Evolutionary conservation across 2,329 filamentous ascomycete genomes (phyloP), one percentile per base, ranked within the genome.

Genomic region (Tolypocladium tropicale): DNA sequence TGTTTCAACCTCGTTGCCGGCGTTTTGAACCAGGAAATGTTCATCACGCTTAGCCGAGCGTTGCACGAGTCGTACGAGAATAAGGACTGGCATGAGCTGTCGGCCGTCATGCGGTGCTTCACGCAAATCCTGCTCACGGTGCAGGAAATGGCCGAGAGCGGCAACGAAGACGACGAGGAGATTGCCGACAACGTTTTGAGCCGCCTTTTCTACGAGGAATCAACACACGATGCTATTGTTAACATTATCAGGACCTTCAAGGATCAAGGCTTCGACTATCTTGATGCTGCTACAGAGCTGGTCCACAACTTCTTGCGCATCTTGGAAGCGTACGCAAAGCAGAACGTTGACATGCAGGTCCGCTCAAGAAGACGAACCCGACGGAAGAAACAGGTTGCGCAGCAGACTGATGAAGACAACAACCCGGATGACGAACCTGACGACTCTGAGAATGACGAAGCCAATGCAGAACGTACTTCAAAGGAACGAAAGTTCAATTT

Each of bases 201-300:
- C 64, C 89, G 93, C 59, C 90, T 99, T n/a, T 99, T 99, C 70
- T 99, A 99, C 72, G 94, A 99, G 71, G 91, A 97, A 67, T 83
- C 89, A 0, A 96, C 92, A 0, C 92, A 99, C 65, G 93, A 99
- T 59, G 81, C 89, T 28, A 82, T 99, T 53, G 81, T 93, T 33
- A 82, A 85, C 57, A 88, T 96, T 54, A 78, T 93, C 1, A 81
- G 87, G 60, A 86, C 81, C n/a, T 97, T 95, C 74, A 95, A 95
- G 62, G 90, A 93, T 58, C 94, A 97, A 72, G 89, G 90, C 0
- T 94, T 96, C 63, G 89, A 91, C 55, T 99, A 96, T 63, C 79
- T 99, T 1, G 92, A 99, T 70, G 88, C 92, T 6, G 86, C 88
- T 57, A 97, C 93, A 1, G 93, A 99, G 65, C 82, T 97, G 41